Base-by-base conservation (phyloP, 2,329 filamentous ascomycete species). In the Ceratocystis papillata region DNA sequence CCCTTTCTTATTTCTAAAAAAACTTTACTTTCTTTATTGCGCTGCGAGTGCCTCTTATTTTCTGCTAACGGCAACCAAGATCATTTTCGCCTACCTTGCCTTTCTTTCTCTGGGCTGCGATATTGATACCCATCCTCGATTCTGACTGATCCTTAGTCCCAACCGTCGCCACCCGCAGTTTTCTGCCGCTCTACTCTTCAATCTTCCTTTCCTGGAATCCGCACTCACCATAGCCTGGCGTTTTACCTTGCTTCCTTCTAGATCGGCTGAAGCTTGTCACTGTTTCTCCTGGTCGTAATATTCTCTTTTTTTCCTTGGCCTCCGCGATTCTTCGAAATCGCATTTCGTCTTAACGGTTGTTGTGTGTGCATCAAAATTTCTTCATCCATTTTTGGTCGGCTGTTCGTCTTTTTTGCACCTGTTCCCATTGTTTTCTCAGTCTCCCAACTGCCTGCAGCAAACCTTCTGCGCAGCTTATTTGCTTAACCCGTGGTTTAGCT, bases 361-460 rank as follows among this genome's bases (percentile, higher is more conserved):
- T 30, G 17, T 59, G 17, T 59, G 37, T 59, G 7, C 55, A 37
- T 20, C 30, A 8, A 41, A 20, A 25, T 59, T 37, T 59, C 30
- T 20, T 33, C 15, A 30, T 33, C 17, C 55, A 37, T n/a, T 15
- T 17, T 37, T n/a, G 12, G 55, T 59, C 28, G 28, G 17, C 17
- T 17, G 17, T 37, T 37, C 5, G 55, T 30, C 17, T 59, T 37
- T 37, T 17, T 59, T 59, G 30, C 55, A 37, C 15, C 55, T 30
- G 28, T 59, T 59, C 55, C 30, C 55, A 8, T 22, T 59, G 55
- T 59, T 37, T 57, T 59, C 55, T 59, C 55, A 1, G 10, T 57
- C 48, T 15, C 25, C 48, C 48, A 53, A 8, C 25, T 33, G 20
- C 17, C n/a, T n/a, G n/a, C 20, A 28, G 28, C 28, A 33, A 59